A percentile compares a stretch with the other conserved stretches of the same genome.
Conservation (phyloP, 108 stramenopile genomes). For the Schizochytrium sp. region DNA sequence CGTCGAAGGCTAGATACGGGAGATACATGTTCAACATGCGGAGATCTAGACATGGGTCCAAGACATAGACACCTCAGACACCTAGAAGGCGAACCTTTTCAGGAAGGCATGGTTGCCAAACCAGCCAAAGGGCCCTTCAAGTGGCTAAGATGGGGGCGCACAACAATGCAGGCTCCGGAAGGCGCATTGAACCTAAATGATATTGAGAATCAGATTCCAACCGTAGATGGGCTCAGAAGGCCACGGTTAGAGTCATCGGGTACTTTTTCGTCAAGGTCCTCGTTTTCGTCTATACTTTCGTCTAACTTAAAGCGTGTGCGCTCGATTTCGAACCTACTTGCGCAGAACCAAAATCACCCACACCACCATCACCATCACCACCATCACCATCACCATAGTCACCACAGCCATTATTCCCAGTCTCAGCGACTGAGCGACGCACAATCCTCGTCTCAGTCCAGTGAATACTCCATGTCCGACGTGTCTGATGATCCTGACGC, state of each 20-base stretch:
- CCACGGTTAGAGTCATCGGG: background rate
- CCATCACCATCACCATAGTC: background rate
- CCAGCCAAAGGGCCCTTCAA: background rate
- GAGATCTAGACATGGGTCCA: background rate
- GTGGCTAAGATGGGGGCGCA: background rate
- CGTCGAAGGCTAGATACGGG: background rate
- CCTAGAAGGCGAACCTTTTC: background rate
- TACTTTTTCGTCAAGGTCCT: background rate
- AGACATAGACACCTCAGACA: background rate
- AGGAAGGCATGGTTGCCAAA: background rate
- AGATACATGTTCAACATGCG: slow-evolving; percentile 4
- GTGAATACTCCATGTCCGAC: slow-evolving; percentile 41
- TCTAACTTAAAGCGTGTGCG: background rate
- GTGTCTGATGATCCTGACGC: slow-evolving; percentile 4
- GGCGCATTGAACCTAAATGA: background rate
- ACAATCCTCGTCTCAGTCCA: background rate
- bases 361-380: background rate
- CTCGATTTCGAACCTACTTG: background rate
- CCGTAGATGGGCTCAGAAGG: background rate
- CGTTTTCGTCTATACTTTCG: slow-evolving; percentile 10
- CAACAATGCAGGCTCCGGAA: background rate
- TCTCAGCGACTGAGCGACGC: background rate
- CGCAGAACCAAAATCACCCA: background rate
- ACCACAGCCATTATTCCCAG: background rate
- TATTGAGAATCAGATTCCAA: background rate